Evolutionary conservation across 352 stramenopile species (phyloP).

Genomic region (Saprolegnia parasitica): DNA sequence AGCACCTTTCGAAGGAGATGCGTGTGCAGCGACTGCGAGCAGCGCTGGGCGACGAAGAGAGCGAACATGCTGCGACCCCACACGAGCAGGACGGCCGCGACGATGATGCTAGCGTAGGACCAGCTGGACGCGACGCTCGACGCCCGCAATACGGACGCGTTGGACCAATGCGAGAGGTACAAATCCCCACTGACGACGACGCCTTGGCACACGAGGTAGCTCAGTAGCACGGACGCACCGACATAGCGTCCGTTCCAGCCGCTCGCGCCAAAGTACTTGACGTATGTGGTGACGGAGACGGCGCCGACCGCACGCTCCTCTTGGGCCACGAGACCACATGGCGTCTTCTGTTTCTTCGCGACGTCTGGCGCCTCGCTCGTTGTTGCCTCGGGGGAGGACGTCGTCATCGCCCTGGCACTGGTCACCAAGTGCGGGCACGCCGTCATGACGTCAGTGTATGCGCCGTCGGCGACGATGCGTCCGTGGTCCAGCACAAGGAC

Average conservation of each 20-base stretch:
- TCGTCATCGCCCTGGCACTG: too few species aligned
- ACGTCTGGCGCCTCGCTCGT: not conserved
- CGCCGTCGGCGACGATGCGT: constrained; percentile 69
- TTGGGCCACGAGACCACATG: constrained; percentile 26
- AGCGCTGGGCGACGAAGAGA: constrained; percentile 2
- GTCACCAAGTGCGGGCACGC: constrained; percentile 32
- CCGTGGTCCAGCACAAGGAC: constrained; percentile 42
- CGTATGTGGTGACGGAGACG: constrained; percentile 12
- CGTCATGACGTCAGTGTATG: constrained; percentile 52
- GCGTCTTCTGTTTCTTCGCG: not conserved
- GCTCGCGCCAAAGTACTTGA: constrained; percentile 11
- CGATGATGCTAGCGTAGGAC: not conserved
- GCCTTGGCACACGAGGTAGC: constrained; percentile 1
- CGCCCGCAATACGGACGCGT: not conserved
- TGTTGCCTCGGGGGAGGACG: not conserved
- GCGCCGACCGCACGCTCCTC: constrained; percentile 16
- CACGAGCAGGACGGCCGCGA: constrained; percentile 12
- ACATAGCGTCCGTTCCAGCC: constrained; percentile 17
- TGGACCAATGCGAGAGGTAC: constrained; percentile 21
- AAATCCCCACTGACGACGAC: constrained; percentile 4
- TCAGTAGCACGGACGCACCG: not conserved
- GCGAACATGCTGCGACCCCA: constrained; percentile 34
- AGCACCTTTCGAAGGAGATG: constrained; percentile 35
- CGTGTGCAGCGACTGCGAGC: constrained; percentile 17
- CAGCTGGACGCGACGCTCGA: not conserved